Conservation (phyloP, 2,329 filamentous ascomycete species). For the Ilyonectria destructans region DNA sequence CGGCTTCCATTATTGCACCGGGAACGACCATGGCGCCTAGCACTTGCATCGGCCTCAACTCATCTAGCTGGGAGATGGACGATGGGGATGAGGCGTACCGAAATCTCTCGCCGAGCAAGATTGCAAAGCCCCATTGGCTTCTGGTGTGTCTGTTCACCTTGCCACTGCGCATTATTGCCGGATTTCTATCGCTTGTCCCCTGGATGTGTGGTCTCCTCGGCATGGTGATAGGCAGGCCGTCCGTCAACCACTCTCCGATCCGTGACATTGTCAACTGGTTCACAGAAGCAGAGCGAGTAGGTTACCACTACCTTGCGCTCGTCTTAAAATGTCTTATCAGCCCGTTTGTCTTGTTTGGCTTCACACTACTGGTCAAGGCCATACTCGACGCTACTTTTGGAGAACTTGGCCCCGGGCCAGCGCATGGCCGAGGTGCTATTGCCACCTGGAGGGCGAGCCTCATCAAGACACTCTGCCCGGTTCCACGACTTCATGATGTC, state of each 20-base stretch:
- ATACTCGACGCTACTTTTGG: constrained; percentile 60
- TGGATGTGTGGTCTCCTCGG: constrained; percentile 63
- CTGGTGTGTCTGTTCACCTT: constrained; percentile 60
- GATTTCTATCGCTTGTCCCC: constrained; percentile 62
- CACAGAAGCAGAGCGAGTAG: constrained; percentile 61
- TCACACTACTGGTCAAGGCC: constrained; percentile 59
- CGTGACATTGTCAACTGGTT: constrained; percentile 66
- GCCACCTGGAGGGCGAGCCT: constrained; percentile 63
- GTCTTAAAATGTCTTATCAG: constrained; percentile 58
- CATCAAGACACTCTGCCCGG: constrained; percentile 62
- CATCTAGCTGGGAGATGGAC: constrained; percentile 70
- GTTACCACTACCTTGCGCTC: constrained; percentile 66
- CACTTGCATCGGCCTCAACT: constrained; percentile 70
- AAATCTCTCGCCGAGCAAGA: constrained; percentile 57
- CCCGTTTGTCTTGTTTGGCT: constrained; percentile 63
- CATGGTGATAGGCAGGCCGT: constrained; percentile 60
- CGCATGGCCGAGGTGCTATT: constrained; percentile 53
- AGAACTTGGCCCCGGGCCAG: constrained; percentile 53
- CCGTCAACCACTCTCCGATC: constrained; percentile 54
- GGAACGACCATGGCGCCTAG: constrained; percentile 65
- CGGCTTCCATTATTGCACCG: constrained; percentile 66
- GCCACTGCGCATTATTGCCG: constrained; percentile 59
- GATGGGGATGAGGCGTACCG: constrained; percentile 65
- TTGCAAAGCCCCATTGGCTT: constrained; percentile 63
- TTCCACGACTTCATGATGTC: constrained; percentile 62